Conservation (phyloP, 2,329 filamentous ascomycete genomes). For the Boeremia exigua region DNA sequence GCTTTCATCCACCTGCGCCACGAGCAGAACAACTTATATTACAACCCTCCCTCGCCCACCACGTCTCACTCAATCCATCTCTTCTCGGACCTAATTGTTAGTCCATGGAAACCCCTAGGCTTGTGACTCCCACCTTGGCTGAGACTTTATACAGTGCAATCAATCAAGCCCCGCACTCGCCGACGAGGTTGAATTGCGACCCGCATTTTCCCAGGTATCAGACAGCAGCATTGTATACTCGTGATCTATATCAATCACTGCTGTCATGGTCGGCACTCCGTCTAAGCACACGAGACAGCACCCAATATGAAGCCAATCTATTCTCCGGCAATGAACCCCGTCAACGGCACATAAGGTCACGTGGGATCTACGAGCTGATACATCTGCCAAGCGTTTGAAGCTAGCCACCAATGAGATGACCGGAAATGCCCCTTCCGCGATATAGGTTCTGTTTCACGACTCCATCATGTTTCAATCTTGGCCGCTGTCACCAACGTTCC, state of each 20-base stretch:
- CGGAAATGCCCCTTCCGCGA: neutral
- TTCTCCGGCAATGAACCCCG: constrained; percentile 21
- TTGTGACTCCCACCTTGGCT: neutral
- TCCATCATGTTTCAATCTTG: constrained; percentile 12
- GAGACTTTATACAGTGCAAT: neutral
- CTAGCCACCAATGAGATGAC: constrained; percentile 32
- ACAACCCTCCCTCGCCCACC: neutral
- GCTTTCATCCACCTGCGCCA: neutral
- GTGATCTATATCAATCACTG: neutral
- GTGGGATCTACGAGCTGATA: constrained; percentile 26
- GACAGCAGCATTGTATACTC: neutral
- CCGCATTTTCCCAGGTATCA: constrained; percentile 12
- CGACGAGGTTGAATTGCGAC: neutral
- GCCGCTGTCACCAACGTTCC: neutral
- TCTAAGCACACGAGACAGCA: neutral
- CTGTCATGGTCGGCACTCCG: neutral
- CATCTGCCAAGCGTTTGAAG: constrained; percentile 13
- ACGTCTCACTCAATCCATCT: neutral
- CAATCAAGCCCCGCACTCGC: neutral
- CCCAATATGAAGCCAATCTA: constrained; percentile 24
- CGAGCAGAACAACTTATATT: neutral
- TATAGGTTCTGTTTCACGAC: constrained; percentile 22
- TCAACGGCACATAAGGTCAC: constrained; percentile 23
- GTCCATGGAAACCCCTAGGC: neutral
- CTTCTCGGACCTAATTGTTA: neutral